These are phyloP conservation scores for Adansonia gregorii DNA, from an alignment of 441 rosid species.

Conservation along the genomic window DNA sequence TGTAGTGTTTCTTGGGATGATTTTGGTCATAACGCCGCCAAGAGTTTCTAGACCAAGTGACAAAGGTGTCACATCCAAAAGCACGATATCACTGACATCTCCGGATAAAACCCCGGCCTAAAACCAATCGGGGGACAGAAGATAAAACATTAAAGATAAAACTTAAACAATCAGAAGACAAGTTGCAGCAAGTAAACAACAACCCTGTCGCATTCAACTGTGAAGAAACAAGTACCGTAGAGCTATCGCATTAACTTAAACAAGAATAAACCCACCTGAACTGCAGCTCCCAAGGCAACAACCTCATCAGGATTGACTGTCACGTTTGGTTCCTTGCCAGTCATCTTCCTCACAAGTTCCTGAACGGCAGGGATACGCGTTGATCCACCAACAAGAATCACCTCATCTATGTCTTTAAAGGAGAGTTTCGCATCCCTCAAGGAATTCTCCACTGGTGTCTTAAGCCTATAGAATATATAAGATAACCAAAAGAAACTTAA, in stretches of 20 bases:
- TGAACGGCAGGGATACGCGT: conserved; percentile 93
- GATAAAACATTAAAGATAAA: conserved; percentile 8
- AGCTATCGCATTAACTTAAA: not conserved
- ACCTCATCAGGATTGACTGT: conserved; percentile 95
- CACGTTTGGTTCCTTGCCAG: conserved; percentile 90
- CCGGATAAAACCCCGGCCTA: conserved; percentile 96
- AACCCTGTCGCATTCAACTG: not conserved
- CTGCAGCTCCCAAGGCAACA: conserved; percentile 96
- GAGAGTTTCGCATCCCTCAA: conserved; percentile 83
- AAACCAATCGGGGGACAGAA: conserved; percentile 14
- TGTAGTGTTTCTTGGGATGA: conserved; percentile 88
- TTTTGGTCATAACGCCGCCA: conserved; percentile 96
- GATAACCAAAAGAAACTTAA: not conserved
- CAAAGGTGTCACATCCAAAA: conserved; percentile 86
- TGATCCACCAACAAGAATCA: conserved; percentile 96
- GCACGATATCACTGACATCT: conserved; percentile 90
- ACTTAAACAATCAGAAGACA: not conserved
- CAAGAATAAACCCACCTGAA: conserved; percentile 59
- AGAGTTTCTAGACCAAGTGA: conserved; percentile 91
- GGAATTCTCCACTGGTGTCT: conserved; percentile 80
- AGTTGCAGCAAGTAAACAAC: not conserved
- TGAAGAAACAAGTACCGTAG: not conserved
- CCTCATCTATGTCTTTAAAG: conserved; percentile 82
- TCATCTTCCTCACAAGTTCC: conserved; percentile 84
- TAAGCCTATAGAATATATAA: conserved; percentile 51